Conservation (phyloP, 2,329 filamentous ascomycete species). For the Fusarium papillatum region DNA sequence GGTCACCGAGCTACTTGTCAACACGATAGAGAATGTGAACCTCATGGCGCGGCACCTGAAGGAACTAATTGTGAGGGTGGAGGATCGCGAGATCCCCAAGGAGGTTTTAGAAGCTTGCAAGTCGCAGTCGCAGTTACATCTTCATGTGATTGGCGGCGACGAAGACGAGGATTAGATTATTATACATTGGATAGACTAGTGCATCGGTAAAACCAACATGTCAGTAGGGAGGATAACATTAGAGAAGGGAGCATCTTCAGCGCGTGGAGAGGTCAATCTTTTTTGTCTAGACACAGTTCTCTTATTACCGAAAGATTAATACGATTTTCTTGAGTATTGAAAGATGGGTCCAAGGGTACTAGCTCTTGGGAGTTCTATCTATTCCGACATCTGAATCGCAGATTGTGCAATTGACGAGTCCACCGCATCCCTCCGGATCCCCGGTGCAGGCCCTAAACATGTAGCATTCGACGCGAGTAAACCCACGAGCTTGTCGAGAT, state of each 20-base stretch:
- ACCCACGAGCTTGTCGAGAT: background rate
- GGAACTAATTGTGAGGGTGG: slow-evolving; percentile 53
- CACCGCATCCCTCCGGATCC: background rate
- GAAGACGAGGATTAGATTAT: slow-evolving; percentile 9
- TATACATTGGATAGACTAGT: background rate
- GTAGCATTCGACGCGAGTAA: background rate
- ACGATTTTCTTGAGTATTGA: background rate
- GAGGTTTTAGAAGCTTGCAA: slow-evolving; percentile 53
- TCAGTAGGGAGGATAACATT: background rate
- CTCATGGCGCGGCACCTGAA: slow-evolving; percentile 54
- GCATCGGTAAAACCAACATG: background rate
- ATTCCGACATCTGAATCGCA: background rate
- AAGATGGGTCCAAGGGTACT: background rate
- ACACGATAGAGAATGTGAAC: slow-evolving; percentile 54
- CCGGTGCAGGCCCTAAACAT: slow-evolving; percentile 6
- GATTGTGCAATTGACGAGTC: background rate
- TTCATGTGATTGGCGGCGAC: slow-evolving; percentile 49
- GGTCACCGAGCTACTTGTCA: slow-evolving; percentile 59
- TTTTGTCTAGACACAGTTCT: background rate
- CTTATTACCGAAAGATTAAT: background rate
- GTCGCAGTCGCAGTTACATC: slow-evolving; percentile 44
- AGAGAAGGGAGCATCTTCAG: background rate
- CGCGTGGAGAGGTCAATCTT: background rate
- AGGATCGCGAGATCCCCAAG: slow-evolving; percentile 49
- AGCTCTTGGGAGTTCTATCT: background rate